Evolutionary conservation across 1,284 basidiomycete species (phyloP), one percentile per base, ranked within the genome.

Genomic region (Cryptococcus sp.): DNA sequence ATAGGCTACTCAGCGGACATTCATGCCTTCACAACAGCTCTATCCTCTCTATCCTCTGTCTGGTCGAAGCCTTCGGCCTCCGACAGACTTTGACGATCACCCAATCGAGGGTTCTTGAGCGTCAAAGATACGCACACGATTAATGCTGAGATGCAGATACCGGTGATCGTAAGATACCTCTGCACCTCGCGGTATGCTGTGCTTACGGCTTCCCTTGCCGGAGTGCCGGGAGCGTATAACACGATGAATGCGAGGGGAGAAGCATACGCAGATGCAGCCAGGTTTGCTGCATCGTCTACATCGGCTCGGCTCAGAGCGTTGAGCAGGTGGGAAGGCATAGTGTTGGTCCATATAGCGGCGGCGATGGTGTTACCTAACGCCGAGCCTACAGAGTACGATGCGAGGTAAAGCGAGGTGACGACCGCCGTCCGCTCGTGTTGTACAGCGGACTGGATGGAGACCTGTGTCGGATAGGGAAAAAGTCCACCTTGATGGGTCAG

Each of bases 391-490:
- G 71, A 70, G 69, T 80, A 80, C 2, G 66, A 64, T n/a, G 78
- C 69, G 25, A 79, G 70, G 63, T 78, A 80, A 22, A 80, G 64
- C 1, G 69, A 71, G 35, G 78, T 78, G 52, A 81, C 66, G 40
- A 77, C 65, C 20, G 79, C 78, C 11, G 77, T 64, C 42, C 69
- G 69, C 59, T 80, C 78, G 70, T 81, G 80, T 47, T 65, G 65
- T 4, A 78, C 75, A 4, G 69, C 66, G 1, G 80, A 66, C 61
- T 81, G 80, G 16, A 80, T 71, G 46, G 70, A 61, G 3, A 73
- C 76, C 55, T 81, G 78, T 1, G 76, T 70, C 4, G 79, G 73
- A 67, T 81, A 81, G 5, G 78, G 65, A 64, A 81, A 79, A 45
- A 81, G 58, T 53, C 71, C 70, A 51, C 70, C 65, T 56, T 20